phyloP scores from a whole-genome alignment of 805 yeast species.

The Candida morakotiae region DNA sequence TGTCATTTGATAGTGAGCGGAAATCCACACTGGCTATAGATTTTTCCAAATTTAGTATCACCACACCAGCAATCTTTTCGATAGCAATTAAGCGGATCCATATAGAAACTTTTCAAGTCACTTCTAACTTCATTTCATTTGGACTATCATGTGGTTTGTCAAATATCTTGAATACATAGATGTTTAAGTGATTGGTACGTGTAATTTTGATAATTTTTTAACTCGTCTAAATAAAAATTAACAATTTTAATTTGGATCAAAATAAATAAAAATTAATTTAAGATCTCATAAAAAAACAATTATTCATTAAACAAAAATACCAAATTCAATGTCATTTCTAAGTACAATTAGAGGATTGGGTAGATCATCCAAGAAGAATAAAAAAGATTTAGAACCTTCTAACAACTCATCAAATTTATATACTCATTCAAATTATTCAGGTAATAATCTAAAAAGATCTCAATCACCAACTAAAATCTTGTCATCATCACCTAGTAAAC shows the following conservation, averaged over 20 bases:
- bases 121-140: too few relatives aligned
- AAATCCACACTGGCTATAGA: too few relatives aligned
- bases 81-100: too few relatives aligned
- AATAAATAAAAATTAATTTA: background rate
- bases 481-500: slow-evolving; percentile 33
- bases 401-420: slow-evolving; percentile 23
- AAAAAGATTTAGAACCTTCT: slow-evolving; percentile 29
- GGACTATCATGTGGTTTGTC: too few relatives aligned
- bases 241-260: slow-evolving; percentile 2
- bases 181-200: slow-evolving; percentile 9
- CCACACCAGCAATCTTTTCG: too few relatives aligned
- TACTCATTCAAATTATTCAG: slow-evolving; percentile 26
- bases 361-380: slow-evolving; percentile 42
- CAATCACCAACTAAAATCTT: slow-evolving; percentile 35
- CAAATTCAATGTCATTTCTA: slow-evolving; percentile 44
- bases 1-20: too few relatives aligned
- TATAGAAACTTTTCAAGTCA: too few relatives aligned
- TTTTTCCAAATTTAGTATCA: too few relatives aligned
- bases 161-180: too few relatives aligned
- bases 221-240: slow-evolving; percentile 2
- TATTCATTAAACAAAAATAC: background rate
- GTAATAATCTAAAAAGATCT: slow-evolving; percentile 31
- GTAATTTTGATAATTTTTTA: background rate
- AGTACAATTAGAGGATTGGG: slow-evolving; percentile 47
- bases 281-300: background rate